Percentiles rank a stretch among this genome's conserved stretches.
These are phyloP conservation scores for Thielaviopsis punctulata DNA, from an alignment of 2,329 filamentous ascomycete genomes.

Conservation along the genomic window DNA sequence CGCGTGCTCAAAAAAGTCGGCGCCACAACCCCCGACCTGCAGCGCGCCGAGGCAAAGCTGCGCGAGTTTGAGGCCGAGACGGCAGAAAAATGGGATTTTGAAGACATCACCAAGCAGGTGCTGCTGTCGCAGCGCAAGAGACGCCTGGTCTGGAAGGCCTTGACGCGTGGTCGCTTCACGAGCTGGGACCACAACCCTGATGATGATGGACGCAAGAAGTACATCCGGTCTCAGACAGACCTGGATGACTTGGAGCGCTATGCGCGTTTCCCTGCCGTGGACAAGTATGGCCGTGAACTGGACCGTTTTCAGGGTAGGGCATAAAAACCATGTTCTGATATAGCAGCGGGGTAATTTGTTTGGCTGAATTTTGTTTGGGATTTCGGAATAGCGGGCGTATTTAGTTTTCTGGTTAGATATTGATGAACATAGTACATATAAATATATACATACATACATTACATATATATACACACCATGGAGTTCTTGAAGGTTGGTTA, in stretches of 20 bases:
- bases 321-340: too few relatives aligned
- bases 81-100: slow-evolving; percentile 61
- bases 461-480: too few relatives aligned
- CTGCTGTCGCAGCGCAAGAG: slow-evolving; percentile 63
- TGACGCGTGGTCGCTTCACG: slow-evolving; percentile 59
- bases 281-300: slow-evolving; percentile 34
- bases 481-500: too few relatives aligned
- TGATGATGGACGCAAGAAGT: slow-evolving; percentile 53
- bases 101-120: slow-evolving; percentile 57
- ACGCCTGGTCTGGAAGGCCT: slow-evolving; percentile 60
- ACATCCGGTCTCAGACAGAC: slow-evolving; percentile 69
- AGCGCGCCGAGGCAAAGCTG: slow-evolving; percentile 32
- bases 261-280: slow-evolving; percentile 53
- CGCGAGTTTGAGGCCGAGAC: slow-evolving; percentile 59
- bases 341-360: too few relatives aligned
- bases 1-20: slow-evolving; percentile 23
- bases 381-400: background rate
- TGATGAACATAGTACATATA: background rate
- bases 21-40: slow-evolving; percentile 17
- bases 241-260: slow-evolving; percentile 65
- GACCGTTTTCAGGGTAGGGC: slow-evolving; percentile 15
- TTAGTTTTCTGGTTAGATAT: background rate
- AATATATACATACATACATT: too few relatives aligned
- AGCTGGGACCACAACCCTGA: slow-evolving; percentile 74
- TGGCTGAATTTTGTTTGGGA: background rate